A percentile compares a stretch with the other conserved stretches of the same genome.
These are phyloP conservation scores for Nitzschia sp. DNA, from an alignment of 108 stramenopile species.

Conservation along the genomic window DNA sequence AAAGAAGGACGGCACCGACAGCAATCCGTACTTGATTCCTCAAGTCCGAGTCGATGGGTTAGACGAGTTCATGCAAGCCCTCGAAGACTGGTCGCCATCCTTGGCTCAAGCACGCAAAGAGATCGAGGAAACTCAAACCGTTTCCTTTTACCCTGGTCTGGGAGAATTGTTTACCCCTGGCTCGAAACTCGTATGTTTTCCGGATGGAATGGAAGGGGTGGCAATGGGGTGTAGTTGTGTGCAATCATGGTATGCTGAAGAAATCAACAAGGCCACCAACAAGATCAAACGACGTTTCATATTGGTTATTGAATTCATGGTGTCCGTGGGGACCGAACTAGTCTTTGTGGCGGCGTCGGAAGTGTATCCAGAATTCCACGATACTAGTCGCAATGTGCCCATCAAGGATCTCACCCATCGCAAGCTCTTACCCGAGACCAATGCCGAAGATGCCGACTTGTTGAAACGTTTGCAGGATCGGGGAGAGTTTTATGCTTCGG, in stretches of 20 bases:
- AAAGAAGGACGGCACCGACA: constrained; percentile 8
- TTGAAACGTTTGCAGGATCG: constrained; percentile 51
- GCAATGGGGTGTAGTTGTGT: constrained; percentile 61
- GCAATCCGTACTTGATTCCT: constrained; percentile 37
- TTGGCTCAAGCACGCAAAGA: constrained; percentile 48
- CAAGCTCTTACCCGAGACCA: constrained; percentile 27
- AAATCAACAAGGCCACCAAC: constrained; percentile 59
- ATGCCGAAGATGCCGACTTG: constrained; percentile 31
- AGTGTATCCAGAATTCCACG: constrained; percentile 68
- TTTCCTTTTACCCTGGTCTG: constrained; percentile 63
- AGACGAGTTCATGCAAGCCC: constrained; percentile 40
- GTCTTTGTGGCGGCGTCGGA: constrained; percentile 71
- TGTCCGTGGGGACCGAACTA: constrained; percentile 59
- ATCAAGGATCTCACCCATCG: constrained; percentile 59
- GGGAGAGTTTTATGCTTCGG: constrained; percentile 68
- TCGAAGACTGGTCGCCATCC: constrained; percentile 44
- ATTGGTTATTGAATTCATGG: constrained; percentile 58
- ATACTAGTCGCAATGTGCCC: constrained; percentile 50
- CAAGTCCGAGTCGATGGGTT: constrained; percentile 51
- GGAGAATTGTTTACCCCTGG: constrained; percentile 71
- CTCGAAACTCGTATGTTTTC: constrained; percentile 50
- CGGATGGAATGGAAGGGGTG: constrained; percentile 70
- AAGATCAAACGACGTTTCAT: constrained; percentile 63
- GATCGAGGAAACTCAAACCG: constrained; percentile 50
- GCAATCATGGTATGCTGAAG: constrained; percentile 69